These are phyloP conservation scores for Hymenoscyphus albidus DNA, from an alignment of 2,329 filamentous ascomycete species.

Conservation along the genomic window DNA sequence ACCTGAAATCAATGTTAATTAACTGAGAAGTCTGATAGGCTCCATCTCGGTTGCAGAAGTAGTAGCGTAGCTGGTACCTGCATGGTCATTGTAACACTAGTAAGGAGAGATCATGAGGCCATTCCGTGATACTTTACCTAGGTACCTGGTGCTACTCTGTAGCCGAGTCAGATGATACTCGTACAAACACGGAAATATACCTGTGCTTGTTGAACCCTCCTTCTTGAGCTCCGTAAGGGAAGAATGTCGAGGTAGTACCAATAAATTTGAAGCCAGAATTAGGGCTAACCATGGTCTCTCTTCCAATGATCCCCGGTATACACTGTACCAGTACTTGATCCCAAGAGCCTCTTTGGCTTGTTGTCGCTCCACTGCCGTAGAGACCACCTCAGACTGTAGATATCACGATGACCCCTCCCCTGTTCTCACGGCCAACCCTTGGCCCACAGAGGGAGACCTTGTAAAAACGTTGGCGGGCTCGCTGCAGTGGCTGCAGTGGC, in stretches of 20 bases:
- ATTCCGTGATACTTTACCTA: neutral
- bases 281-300: no score
- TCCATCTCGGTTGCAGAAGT: neutral
- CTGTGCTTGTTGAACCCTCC: no score
- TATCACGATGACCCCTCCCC: neutral
- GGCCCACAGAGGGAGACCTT: neutral
- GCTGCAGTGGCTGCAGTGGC: neutral
- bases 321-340: no score
- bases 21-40: neutral
- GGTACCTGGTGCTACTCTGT: no score
- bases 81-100: neutral
- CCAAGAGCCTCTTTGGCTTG: neutral
- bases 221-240: no score
- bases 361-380: no score
- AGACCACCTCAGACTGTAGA: no score
- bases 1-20: neutral
- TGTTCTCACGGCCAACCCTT: neutral
- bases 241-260: no score
- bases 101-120: neutral
- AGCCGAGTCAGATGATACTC: neutral
- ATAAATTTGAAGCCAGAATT: no score
- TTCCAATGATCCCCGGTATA: no score
- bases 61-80: neutral
- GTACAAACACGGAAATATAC: neutral
- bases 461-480: neutral